Evolutionary conservation across 2,329 filamentous ascomycete genomes (phyloP).

Genomic region (Didymella pinodella): DNA sequence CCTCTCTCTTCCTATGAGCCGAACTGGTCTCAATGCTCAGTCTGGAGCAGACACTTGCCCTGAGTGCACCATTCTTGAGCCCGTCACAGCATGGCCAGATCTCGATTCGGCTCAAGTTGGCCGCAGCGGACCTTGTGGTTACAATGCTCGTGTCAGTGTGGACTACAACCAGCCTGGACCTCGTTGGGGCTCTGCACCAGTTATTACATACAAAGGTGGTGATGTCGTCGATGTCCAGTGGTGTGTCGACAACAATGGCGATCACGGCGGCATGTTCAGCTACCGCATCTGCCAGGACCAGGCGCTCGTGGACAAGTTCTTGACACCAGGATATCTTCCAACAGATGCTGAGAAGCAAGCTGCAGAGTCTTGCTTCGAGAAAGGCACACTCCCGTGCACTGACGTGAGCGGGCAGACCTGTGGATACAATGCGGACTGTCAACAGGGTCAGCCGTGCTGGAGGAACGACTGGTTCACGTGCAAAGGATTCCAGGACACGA

Average conservation of each 20-base stretch:
- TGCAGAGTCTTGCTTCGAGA: slow-evolving; percentile 43
- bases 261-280: slow-evolving; percentile 47
- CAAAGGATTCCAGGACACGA: slow-evolving; percentile 40
- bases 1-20: slow-evolving; percentile 44
- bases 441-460: slow-evolving; percentile 41
- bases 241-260: slow-evolving; percentile 47
- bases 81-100: slow-evolving; percentile 46
- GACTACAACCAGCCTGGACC: slow-evolving; percentile 48
- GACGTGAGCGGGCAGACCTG: slow-evolving; percentile 44
- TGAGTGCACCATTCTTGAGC: slow-evolving; percentile 47
- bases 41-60: slow-evolving; percentile 46
- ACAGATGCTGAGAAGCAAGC: slow-evolving; percentile 46
- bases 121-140: slow-evolving; percentile 45
- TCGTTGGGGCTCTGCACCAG: slow-evolving; percentile 40
- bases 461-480: slow-evolving; percentile 49
- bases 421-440: slow-evolving; percentile 42
- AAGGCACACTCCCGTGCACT: slow-evolving; percentile 41
- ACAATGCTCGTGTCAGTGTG: slow-evolving; percentile 47
- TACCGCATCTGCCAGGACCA: slow-evolving; percentile 49
- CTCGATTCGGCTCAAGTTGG: slow-evolving; percentile 40
- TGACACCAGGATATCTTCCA: slow-evolving; percentile 43
- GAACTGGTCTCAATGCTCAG: slow-evolving; percentile 45
- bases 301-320: slow-evolving; percentile 41
- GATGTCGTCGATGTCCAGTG: slow-evolving; percentile 45
- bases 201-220: slow-evolving; percentile 42